These are phyloP conservation scores for Podospora comata DNA, from an alignment of 495 filamentous ascomycete species.

Conservation along the genomic window DNA sequence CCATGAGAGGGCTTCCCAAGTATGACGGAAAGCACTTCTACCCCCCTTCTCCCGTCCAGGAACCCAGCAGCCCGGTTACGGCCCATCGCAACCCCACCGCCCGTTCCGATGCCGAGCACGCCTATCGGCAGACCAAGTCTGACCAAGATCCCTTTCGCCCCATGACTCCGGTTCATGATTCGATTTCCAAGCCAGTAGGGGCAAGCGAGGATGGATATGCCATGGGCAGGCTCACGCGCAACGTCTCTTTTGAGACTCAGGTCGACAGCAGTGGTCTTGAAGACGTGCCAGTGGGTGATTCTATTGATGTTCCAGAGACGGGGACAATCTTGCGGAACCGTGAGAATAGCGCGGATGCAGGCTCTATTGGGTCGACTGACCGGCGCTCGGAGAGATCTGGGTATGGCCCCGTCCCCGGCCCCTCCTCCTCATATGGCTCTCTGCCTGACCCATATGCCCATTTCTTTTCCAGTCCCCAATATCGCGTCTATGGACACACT, in stretches of 20 bases:
- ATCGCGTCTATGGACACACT: neutral
- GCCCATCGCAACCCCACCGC: slow-evolving; percentile 13
- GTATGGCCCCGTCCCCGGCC: slow-evolving; percentile 18
- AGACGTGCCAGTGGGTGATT: slow-evolving; percentile 8
- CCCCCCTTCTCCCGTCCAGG: slow-evolving; percentile 48
- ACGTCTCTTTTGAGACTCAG: slow-evolving; percentile 25
- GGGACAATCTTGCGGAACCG: slow-evolving; percentile 10
- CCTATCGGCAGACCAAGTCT: slow-evolving; percentile 26
- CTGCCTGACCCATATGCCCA: neutral
- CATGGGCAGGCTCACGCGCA: slow-evolving; percentile 15
- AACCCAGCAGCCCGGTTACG: slow-evolving; percentile 8
- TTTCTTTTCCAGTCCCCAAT: neutral
- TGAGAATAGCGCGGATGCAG: slow-evolving; percentile 23
- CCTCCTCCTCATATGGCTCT: neutral
- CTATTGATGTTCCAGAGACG: neutral
- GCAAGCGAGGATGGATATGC: slow-evolving; percentile 26
- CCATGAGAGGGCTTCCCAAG: slow-evolving; percentile 48
- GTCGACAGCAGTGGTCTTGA: slow-evolving; percentile 20
- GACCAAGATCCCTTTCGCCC: slow-evolving; percentile 41
- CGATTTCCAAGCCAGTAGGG: slow-evolving; percentile 20
- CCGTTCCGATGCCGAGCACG: slow-evolving; percentile 17
- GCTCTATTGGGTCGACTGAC: slow-evolving; percentile 21
- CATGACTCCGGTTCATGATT: slow-evolving; percentile 27
- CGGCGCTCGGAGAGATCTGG: slow-evolving; percentile 25
- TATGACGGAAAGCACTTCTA: slow-evolving; percentile 58